A percentile compares a stretch with the other conserved stretches of the same genome.
phyloP scores from a whole-genome alignment of 768 basidiomycete genomes.

The Cystofilobasidium macerans region DNA sequence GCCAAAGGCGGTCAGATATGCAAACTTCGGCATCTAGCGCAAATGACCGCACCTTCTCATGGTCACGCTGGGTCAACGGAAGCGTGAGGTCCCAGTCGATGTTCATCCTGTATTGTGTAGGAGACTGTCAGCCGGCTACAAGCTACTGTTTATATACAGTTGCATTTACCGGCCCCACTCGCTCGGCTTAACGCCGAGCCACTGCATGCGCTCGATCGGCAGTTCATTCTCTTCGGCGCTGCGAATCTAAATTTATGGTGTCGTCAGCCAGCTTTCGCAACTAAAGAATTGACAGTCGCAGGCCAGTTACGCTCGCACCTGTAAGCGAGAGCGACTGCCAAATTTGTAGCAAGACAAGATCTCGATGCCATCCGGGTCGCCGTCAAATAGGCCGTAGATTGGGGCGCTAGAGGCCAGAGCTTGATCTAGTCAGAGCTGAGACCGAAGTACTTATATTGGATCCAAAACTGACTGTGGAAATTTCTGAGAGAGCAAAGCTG shows the following conservation, averaged over 20 bases:
- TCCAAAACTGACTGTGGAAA: conserved; percentile 47
- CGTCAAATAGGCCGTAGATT: conserved; percentile 70
- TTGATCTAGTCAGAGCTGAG: too few relatives aligned
- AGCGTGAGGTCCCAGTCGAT: conserved; percentile 18
- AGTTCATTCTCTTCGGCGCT: conserved; percentile 42
- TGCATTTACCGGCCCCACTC: conserved; percentile 54
- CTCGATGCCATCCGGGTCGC: conserved; percentile 82
- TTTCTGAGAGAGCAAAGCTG: conserved; percentile 57
- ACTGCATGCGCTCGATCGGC: conserved; percentile 57
- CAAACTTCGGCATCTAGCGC: neutral
- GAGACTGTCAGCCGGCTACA: neutral
- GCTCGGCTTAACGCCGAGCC: conserved; percentile 65
- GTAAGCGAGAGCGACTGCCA: conserved; percentile 53
- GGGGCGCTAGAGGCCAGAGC: too few relatives aligned
- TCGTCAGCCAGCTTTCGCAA: too few relatives aligned
- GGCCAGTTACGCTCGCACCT: too few relatives aligned
- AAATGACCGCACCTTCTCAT: neutral
- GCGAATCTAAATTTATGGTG: too few relatives aligned
- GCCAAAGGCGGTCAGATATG: neutral
- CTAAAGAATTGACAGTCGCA: too few relatives aligned
- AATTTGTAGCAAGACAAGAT: conserved; percentile 78
- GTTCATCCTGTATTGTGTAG: conserved; percentile 5
- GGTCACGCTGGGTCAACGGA: conserved; percentile 11
- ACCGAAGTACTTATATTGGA: too few relatives aligned
- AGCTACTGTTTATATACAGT: neutral